Conservation (phyloP, 1,139 yeast species). For the Debaryomyces udenii region DNA sequence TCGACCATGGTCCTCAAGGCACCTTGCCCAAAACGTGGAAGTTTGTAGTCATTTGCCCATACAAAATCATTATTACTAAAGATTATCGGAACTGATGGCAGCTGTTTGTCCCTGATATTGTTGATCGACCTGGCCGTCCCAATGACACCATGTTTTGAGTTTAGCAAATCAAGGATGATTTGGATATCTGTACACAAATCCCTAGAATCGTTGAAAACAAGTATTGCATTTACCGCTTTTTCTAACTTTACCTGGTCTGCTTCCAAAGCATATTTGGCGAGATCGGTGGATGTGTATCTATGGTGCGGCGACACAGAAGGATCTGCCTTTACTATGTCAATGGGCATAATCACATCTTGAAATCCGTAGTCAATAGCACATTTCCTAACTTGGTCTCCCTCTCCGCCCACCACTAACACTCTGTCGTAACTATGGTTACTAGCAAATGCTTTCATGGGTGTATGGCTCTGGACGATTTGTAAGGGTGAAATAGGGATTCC, state of each 20-base stretch:
- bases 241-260: constrained; percentile 29
- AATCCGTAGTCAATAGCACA: constrained; percentile 86
- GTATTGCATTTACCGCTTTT: constrained; percentile 70
- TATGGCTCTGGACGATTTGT: constrained; percentile 88
- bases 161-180: constrained; percentile 70
- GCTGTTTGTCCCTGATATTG: constrained; percentile 18
- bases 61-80: constrained; percentile 87
- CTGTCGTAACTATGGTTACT: constrained; percentile 48
- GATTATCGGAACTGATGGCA: constrained; percentile 75
- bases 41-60: constrained; percentile 84
- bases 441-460: constrained; percentile 75
- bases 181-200: constrained; percentile 89
- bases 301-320: constrained; percentile 78
- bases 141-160: constrained; percentile 62
- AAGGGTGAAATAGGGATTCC: constrained; percentile 54
- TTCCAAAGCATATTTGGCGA: constrained; percentile 45
- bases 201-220: constrained; percentile 89
- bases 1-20: constrained; percentile 73
- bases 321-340: constrained; percentile 62
- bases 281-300: constrained; percentile 50
- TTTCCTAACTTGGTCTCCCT: constrained; percentile 63
- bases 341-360: constrained; percentile 71
- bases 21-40: constrained; percentile 93
- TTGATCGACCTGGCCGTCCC: constrained; percentile 57
- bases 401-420: constrained; percentile 85